Evolutionary conservation across 169 alveolate species (phyloP), one percentile per base, ranked within the genome.

Genomic region (Eimeria praecox): DNA sequence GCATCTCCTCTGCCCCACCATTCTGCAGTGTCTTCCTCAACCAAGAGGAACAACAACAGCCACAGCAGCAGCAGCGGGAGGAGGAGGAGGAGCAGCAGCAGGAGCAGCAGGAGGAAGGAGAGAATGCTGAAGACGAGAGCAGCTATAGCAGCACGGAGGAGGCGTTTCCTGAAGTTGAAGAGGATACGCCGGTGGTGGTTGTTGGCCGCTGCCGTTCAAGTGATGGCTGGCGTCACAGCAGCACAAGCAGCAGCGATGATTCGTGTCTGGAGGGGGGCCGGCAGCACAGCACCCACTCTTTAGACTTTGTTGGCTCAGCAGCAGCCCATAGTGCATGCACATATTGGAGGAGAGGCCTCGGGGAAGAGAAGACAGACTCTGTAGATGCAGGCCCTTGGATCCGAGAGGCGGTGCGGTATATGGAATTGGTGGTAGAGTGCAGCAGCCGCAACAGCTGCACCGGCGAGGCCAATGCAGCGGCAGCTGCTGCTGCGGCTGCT

Each of bases 181-280:
- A 82, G 14, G 90, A 46, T 6, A 82, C 90, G 44, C 90, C 90
- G 2, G 73, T 82, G 66, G 49, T 82, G 46, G 90, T 52, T 27
- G 24, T 40, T 59, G 90, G 90, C 30, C 71, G 90, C 71, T 82
- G 90, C 73, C 49, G 46, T 35, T 82, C 90, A n/a, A 82, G 90
- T 35, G 90, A 82, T 30, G 90, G 73, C 75, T 82, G 90, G 90
- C 9, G 90, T 0, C 49, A 46, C 73, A 38, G 73, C 73, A 46
- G 73, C 73, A 52, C 54, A 42, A 82, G 90, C 90, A n/a, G 73
- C 52, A 82, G 71, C 90, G 90, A 82, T 18, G 66, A 49, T 12
- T 82, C 90, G 16, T 40, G n/a, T 35, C n/a, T n/a, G 52, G 90
- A 35, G 71, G 18, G 90, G 46, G 20, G 90, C 73, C 18, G 75